These are phyloP conservation scores for Ogataea siamensis DNA, from an alignment of 805 yeast species.

Conservation along the genomic window DNA sequence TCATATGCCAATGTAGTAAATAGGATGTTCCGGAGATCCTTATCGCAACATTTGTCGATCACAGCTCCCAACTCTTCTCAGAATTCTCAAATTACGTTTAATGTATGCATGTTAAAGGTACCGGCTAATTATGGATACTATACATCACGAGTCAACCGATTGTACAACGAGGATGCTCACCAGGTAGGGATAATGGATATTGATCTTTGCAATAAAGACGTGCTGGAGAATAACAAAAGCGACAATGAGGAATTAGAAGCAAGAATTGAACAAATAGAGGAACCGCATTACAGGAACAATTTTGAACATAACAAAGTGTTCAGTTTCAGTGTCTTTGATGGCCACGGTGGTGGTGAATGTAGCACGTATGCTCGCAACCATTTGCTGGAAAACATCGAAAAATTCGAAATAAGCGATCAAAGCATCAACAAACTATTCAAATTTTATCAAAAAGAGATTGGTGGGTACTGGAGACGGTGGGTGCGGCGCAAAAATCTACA, in stretches of 20 bases:
- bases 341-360: slow-evolving; percentile 89
- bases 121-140: slow-evolving; percentile 80
- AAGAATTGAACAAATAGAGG: slow-evolving; percentile 18
- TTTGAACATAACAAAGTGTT: slow-evolving; percentile 42
- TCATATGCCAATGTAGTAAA: too few relatives aligned
- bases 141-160: slow-evolving; percentile 70
- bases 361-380: slow-evolving; percentile 55
- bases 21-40: neutral
- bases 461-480: slow-evolving; percentile 86
- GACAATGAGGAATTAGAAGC: slow-evolving; percentile 14
- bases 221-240: neutral
- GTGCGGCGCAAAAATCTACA: slow-evolving; percentile 40
- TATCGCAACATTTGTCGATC: slow-evolving; percentile 32
- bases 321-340: slow-evolving; percentile 80
- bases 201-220: slow-evolving; percentile 18
- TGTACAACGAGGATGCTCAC: slow-evolving; percentile 78
- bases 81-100: slow-evolving; percentile 34
- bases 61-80: slow-evolving; percentile 19
- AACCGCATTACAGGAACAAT: slow-evolving; percentile 18
- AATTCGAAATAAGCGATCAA: slow-evolving; percentile 35
- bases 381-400: slow-evolving; percentile 54
- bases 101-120: slow-evolving; percentile 57
- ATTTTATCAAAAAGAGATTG: slow-evolving; percentile 58
- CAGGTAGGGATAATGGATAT: slow-evolving; percentile 47
- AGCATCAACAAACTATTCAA: slow-evolving; percentile 43